Evolutionary conservation across 768 basidiomycete genomes (phyloP), one percentile per base, ranked within the genome.

Genomic region (Calocybe gangraenosa): DNA sequence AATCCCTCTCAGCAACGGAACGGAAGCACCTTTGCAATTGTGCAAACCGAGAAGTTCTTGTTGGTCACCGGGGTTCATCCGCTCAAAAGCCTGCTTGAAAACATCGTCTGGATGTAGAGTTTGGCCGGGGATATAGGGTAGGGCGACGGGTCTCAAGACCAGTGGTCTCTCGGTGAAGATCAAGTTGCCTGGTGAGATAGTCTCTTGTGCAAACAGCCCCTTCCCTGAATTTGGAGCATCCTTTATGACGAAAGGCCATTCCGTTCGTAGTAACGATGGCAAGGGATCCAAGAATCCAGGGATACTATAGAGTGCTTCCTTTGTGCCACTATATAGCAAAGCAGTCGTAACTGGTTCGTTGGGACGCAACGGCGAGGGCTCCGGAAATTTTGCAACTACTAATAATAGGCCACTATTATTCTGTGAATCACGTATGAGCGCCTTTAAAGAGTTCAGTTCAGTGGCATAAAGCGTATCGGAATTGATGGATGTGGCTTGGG

Each of bases 261-360:
- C 37, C 21, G 25, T 28, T 11, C 6, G 11, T 28, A 11, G 25
- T 28, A 11, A 11, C 6, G 25, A 28, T 28, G 6, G 5, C 25
- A 28, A 6, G 25, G 25, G 25, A 6, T 5, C 11, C 5, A 28
- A 11, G 37, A 21, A 39, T 14, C 21, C 25, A 25, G 37, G 37
- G 20, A 39, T n/a, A 13, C 37, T 39, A n/a, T 19, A 39, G 37
- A 39, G 37, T 14, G 37, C 37, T 39, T 39, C 37, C 37, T 21
- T 18, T 2, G 37, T 39, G 9, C 5, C 17, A 18, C 2, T 19
- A 39, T 39, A 25, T 19, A 39, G 6, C 37, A 39, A 5, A 39
- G 15, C 18, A n/a, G 37, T 39, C 18, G 37, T 39, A 39, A 39
- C 10, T 39, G 37, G 37, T 8, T 39, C 37, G 3, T 18, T 39